A percentile compares a stretch with the other conserved stretches of the same genome.
Conservation (phyloP, 768 basidiomycete genomes). For the Tricholoma saponaceum region DNA sequence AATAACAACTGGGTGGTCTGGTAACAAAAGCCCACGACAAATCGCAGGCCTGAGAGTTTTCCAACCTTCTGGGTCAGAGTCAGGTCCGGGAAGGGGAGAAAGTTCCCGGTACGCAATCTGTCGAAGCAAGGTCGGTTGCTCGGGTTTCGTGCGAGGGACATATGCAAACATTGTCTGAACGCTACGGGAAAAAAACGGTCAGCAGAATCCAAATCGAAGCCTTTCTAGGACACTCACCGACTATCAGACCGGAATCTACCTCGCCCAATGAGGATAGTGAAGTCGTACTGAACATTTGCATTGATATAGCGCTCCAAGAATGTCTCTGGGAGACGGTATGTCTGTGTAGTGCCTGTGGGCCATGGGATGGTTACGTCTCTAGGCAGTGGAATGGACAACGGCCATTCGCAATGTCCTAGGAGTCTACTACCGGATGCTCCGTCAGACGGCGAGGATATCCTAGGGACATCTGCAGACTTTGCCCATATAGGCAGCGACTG, state of each 20-base stretch:
- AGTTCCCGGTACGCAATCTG: slow-evolving; percentile 30
- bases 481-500: slow-evolving; percentile 27
- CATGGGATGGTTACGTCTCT: slow-evolving; percentile 20
- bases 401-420: slow-evolving; percentile 32
- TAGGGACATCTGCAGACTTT: slow-evolving; percentile 28
- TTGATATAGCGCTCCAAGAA: slow-evolving; percentile 29
- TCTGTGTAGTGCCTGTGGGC: slow-evolving; percentile 9
- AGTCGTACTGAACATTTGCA: slow-evolving; percentile 33
- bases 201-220: background rate
- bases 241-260: slow-evolving; percentile 34
- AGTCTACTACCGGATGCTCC: slow-evolving; percentile 12
- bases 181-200: background rate
- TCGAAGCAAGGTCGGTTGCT: slow-evolving; percentile 26
- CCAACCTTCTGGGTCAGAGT: slow-evolving; percentile 34
- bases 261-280: slow-evolving; percentile 32
- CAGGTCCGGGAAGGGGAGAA: slow-evolving; percentile 26
- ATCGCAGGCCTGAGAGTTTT: slow-evolving; percentile 15
- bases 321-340: slow-evolving; percentile 24
- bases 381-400: slow-evolving; percentile 37
- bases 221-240: slow-evolving; percentile 23
- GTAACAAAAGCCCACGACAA: slow-evolving; percentile 18
- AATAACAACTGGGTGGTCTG: background rate
- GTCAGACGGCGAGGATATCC: slow-evolving; percentile 9
- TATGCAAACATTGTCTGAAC: slow-evolving; percentile 15
- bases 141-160: slow-evolving; percentile 27